phyloP scores from a whole-genome alignment of 345 rosid genomes.

The Lagerstroemia speciosa region DNA sequence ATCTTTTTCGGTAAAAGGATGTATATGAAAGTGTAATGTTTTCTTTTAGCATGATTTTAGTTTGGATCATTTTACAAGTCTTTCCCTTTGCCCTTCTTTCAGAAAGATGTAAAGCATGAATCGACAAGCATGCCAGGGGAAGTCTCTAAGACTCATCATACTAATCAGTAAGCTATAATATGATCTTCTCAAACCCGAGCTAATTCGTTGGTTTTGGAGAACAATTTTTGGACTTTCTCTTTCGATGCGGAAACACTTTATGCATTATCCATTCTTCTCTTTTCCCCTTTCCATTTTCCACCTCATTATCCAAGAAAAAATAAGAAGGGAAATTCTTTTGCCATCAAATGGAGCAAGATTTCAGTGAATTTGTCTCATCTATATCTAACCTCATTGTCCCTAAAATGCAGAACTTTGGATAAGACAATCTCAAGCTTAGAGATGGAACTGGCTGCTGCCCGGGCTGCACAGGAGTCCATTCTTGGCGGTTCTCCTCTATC shows the following conservation, averaged over 20 bases:
- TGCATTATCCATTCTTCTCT: neutral
- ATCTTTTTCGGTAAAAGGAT: neutral
- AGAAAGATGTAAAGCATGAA: slow-evolving; percentile 51
- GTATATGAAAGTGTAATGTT: neutral
- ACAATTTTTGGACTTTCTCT: neutral
- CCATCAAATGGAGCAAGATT: neutral
- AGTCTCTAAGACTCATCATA: slow-evolving; percentile 65
- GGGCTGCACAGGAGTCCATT: slow-evolving; percentile 75
- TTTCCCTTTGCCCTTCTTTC: neutral
- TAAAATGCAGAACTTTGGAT: slow-evolving; percentile 50
- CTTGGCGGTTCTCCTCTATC: slow-evolving; percentile 73
- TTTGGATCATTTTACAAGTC: slow-evolving; percentile 4
- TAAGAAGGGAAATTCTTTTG: neutral
- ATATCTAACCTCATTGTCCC: neutral
- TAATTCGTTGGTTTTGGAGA: slow-evolving; percentile 9
- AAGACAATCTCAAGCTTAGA: slow-evolving; percentile 73
- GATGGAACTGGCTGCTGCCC: slow-evolving; percentile 82
- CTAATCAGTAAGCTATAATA: slow-evolving; percentile 49
- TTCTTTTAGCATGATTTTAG: neutral
- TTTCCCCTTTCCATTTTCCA: slow-evolving; percentile 1
- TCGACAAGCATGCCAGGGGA: slow-evolving; percentile 48
- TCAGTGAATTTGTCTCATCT: neutral
- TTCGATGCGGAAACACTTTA: neutral
- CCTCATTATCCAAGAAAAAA: neutral
- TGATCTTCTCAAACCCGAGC: neutral